A percentile compares a stretch with the other conserved stretches of the same genome.
These are phyloP conservation scores for Agarophyton chilense DNA, from an alignment of 23 red algal genomes.

Conservation along the genomic window DNA sequence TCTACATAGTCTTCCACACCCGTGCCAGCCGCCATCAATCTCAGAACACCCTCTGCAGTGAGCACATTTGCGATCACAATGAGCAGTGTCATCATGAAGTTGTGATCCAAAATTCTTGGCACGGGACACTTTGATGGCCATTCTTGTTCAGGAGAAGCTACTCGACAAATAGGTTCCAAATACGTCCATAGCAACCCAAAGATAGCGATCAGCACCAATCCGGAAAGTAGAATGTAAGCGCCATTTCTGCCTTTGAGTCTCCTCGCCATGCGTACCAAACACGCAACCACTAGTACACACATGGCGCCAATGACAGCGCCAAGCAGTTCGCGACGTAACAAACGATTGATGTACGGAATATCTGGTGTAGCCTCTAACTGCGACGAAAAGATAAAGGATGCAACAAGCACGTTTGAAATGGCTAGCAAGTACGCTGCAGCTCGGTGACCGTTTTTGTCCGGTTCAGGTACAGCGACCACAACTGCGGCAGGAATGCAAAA, in stretches of 20 bases:
- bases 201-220: slow-evolving; percentile 45
- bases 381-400: slow-evolving; percentile 31
- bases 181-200: slow-evolving; percentile 69
- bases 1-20: slow-evolving; percentile 82
- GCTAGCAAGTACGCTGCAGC: slow-evolving; percentile 30
- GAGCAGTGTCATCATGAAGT: slow-evolving; percentile 69
- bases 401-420: slow-evolving; percentile 19
- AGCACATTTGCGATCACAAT: slow-evolving; percentile 80
- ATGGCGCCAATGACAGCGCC: slow-evolving; percentile 69
- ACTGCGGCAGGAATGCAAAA: slow-evolving; percentile 74
- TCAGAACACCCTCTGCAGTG: slow-evolving; percentile 81
- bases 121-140: slow-evolving; percentile 73
- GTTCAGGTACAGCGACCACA: slow-evolving; percentile 72
- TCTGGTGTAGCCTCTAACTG: slow-evolving; percentile 24
- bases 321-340: slow-evolving; percentile 40
- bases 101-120: slow-evolving; percentile 82
- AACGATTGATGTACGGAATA: slow-evolving; percentile 51
- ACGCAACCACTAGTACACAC: slow-evolving; percentile 23
- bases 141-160: background rate
- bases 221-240: slow-evolving; percentile 76
- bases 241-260: slow-evolving; percentile 81
- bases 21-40: slow-evolving; percentile 89
- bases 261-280: slow-evolving; percentile 58
- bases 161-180: slow-evolving; percentile 53
- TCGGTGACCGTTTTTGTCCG: slow-evolving; percentile 15